Evolutionary conservation across 192 early-diverging fungal species (phyloP).

Genomic region (Coemansia sp.): DNA sequence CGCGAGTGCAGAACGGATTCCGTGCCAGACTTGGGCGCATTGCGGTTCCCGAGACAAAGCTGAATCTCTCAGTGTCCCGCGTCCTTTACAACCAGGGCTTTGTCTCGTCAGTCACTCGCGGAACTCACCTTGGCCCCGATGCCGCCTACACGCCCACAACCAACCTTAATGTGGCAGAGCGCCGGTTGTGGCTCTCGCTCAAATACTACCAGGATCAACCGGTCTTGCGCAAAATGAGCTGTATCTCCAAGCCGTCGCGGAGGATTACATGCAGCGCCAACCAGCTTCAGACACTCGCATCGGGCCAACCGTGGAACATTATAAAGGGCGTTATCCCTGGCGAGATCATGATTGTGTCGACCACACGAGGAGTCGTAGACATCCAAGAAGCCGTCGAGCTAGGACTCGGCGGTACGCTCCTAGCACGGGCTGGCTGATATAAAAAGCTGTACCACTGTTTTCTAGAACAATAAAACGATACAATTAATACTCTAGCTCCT

Average conservation of each 20-base stretch:
- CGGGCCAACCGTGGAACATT: conserved; percentile 72
- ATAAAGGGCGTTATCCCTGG: conserved; percentile 84
- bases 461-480: conserved; percentile 17
- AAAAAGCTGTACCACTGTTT: not conserved
- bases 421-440: conserved; percentile 66
- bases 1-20: conserved; percentile 91
- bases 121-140: conserved; percentile 80
- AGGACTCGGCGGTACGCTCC: conserved; percentile 84
- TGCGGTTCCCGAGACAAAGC: conserved; percentile 85
- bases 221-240: conserved; percentile 74
- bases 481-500: not conserved
- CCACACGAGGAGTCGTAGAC: conserved; percentile 84
- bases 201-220: conserved; percentile 89
- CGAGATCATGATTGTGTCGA: conserved; percentile 89
- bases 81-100: conserved; percentile 94
- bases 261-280: conserved; percentile 77
- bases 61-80: conserved; percentile 80
- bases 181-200: conserved; percentile 89
- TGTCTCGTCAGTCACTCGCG: conserved; percentile 73
- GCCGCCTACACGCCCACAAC: conserved; percentile 70
- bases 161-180: conserved; percentile 78
- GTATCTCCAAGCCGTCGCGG: conserved; percentile 85
- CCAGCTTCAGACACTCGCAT: conserved; percentile 77
- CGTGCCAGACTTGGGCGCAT: conserved; percentile 76
- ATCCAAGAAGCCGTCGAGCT: conserved; percentile 85